A percentile compares a stretch with the other conserved stretches of the same genome.
These are phyloP conservation scores for Cetraspora pellucida DNA, from an alignment of 192 early-diverging fungal genomes.

Conservation along the genomic window DNA sequence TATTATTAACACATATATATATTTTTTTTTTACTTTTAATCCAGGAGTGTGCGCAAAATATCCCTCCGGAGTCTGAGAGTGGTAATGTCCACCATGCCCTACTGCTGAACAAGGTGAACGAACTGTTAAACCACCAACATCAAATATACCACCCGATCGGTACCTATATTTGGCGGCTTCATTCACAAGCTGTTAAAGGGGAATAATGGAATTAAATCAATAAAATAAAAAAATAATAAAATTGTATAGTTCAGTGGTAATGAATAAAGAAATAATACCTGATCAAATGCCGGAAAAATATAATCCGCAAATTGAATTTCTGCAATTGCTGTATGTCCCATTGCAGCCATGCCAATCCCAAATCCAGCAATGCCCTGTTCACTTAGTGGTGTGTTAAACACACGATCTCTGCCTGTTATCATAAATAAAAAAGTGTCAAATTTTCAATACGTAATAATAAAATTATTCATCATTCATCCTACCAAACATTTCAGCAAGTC, in stretches of 20 bases:
- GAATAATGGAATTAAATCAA: constrained; percentile 3
- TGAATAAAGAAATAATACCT: constrained; percentile 50
- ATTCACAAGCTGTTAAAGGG: constrained; percentile 73
- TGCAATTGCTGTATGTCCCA: constrained; percentile 94
- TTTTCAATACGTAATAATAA: constrained; percentile 12
- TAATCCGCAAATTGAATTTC: constrained; percentile 99
- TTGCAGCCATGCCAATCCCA: constrained; percentile 90
- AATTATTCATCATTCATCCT: neutral
- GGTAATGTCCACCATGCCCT: constrained; percentile 97
- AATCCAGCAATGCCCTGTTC: constrained; percentile 97
- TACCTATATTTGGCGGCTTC: constrained; percentile 98
- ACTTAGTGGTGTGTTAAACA: constrained; percentile 95
- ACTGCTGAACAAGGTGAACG: constrained; percentile 91
- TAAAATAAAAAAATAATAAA: neutral
- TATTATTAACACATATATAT: too few relatives aligned
- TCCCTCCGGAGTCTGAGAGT: constrained; percentile 92
- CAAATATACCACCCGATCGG: constrained; percentile 89
- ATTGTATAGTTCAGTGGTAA: neutral
- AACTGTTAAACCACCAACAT: constrained; percentile 88
- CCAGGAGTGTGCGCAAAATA: constrained; percentile 96
- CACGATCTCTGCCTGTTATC: constrained; percentile 68
- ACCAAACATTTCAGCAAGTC: constrained; percentile 89
- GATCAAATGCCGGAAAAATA: constrained; percentile 97
- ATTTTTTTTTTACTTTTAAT: constrained; percentile 62
- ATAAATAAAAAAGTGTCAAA: neutral